Evolutionary conservation across 1,139 yeast species (phyloP).

Genomic region (Lodderomyces margitis): DNA sequence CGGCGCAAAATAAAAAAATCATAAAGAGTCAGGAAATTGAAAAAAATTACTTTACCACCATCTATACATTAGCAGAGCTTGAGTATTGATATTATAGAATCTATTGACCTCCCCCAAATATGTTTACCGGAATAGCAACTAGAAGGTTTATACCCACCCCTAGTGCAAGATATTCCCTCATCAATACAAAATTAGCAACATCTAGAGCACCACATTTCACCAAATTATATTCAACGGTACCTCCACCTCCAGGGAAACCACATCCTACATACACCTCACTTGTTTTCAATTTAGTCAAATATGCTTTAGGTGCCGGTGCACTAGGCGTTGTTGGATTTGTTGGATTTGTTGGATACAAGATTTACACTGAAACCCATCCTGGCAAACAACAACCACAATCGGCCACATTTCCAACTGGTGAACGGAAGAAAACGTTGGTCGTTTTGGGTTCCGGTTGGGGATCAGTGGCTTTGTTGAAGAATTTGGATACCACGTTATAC

Average conservation of each 20-base stretch:
- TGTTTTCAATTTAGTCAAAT: constrained; percentile 5
- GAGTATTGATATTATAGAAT: too few relatives aligned
- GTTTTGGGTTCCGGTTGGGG: constrained; percentile 97
- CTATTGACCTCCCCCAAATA: too few relatives aligned
- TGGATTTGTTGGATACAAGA: constrained; percentile 52
- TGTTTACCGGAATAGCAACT: constrained; percentile 5
- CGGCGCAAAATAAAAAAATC: too few relatives aligned
- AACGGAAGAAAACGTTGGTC: constrained; percentile 81
- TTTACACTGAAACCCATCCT: constrained; percentile 63
- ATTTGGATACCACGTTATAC: constrained; percentile 78
- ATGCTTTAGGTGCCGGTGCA: constrained; percentile 6
- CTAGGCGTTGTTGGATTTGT: constrained; percentile 23
- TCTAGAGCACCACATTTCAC: not conserved
- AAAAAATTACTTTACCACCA: too few relatives aligned
- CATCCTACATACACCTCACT: not conserved
- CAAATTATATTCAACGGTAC: constrained; percentile 1
- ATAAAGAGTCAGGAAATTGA: too few relatives aligned
- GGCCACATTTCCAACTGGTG: constrained; percentile 58
- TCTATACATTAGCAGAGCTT: too few relatives aligned
- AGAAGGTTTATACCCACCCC: constrained; percentile 3
- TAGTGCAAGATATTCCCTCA: not conserved
- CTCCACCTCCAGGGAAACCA: not conserved
- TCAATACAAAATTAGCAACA: not conserved
- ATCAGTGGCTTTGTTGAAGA: constrained; percentile 72
- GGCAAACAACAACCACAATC: constrained; percentile 52